These are phyloP conservation scores for Botryotinia narcissicola DNA, from an alignment of 2,329 filamentous ascomycete species.

Conservation along the genomic window DNA sequence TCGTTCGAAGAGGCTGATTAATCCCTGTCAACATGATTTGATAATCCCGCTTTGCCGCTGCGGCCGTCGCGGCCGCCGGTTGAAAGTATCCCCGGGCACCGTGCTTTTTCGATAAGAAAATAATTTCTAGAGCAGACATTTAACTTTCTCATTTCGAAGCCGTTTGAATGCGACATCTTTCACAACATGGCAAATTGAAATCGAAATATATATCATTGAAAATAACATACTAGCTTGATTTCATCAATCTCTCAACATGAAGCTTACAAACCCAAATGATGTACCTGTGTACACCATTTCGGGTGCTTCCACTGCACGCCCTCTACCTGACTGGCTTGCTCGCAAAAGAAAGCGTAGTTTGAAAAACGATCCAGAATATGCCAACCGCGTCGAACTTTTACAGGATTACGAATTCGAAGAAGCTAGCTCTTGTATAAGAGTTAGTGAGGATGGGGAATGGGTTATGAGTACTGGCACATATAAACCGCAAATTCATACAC, in stretches of 20 bases:
- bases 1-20: neutral
- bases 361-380: constrained; percentile 89
- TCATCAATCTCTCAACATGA: constrained; percentile 52
- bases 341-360: constrained; percentile 84
- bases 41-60: neutral
- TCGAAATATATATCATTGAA: neutral
- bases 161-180: constrained; percentile 1
- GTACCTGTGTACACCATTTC: constrained; percentile 95
- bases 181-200: constrained; percentile 7
- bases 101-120: constrained; percentile 17
- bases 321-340: constrained; percentile 93
- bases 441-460: constrained; percentile 96
- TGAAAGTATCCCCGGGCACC: neutral
- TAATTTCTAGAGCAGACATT: constrained; percentile 18
- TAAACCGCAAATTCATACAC: constrained; percentile 85
- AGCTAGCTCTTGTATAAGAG: constrained; percentile 83
- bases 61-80: constrained; percentile 10
- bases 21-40: neutral
- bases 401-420: constrained; percentile 99
- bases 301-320: constrained; percentile 81
- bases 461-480: constrained; percentile 87
- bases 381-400: constrained; percentile 88
- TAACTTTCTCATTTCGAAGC: neutral
- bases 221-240: neutral
- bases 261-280: constrained; percentile 75